A percentile compares a stretch with the other conserved stretches of the same genome.
Evolutionary conservation across 2,329 filamentous ascomycete genomes (phyloP).

Genomic region (Blumeria graminis): DNA sequence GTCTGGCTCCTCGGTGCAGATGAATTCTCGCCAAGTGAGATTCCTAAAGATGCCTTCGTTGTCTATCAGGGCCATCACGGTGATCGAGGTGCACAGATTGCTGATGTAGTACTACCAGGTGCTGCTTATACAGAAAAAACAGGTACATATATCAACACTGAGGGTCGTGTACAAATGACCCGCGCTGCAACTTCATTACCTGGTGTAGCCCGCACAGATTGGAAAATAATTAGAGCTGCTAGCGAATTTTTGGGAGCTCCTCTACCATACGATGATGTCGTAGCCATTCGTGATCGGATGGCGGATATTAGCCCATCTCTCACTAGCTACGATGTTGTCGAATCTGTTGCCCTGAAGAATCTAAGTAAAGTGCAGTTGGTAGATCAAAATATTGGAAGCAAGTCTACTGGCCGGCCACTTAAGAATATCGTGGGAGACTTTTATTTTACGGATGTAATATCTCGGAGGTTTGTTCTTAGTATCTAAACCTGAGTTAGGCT

Average conservation of each 20-base stretch:
- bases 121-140: slow-evolving; percentile 95
- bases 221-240: slow-evolving; percentile 90
- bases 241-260: slow-evolving; percentile 77
- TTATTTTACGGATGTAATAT: slow-evolving; percentile 94
- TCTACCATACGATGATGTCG: slow-evolving; percentile 81
- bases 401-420: slow-evolving; percentile 46
- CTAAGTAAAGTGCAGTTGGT: slow-evolving; percentile 87
- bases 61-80: slow-evolving; percentile 98
- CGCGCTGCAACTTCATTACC: slow-evolving; percentile 72
- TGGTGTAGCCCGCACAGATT: slow-evolving; percentile 80
- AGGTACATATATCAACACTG: slow-evolving; percentile 91
- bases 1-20: slow-evolving; percentile 93
- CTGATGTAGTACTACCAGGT: slow-evolving; percentile 80
- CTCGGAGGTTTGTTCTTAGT: slow-evolving; percentile 47
- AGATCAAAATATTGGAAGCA: slow-evolving; percentile 80
- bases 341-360: slow-evolving; percentile 47
- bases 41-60: slow-evolving; percentile 88
- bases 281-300: slow-evolving; percentile 77
- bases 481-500: slow-evolving; percentile 2
- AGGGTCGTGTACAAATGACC: slow-evolving; percentile 85
- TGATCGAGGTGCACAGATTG: slow-evolving; percentile 76
- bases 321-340: slow-evolving; percentile 72
- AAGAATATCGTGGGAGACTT: slow-evolving; percentile 85
- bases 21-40: slow-evolving; percentile 61
- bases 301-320: slow-evolving; percentile 80